phyloP scores from a whole-genome alignment of 2,329 filamentous ascomycete species.

The Pseudocercospora vitis region DNA sequence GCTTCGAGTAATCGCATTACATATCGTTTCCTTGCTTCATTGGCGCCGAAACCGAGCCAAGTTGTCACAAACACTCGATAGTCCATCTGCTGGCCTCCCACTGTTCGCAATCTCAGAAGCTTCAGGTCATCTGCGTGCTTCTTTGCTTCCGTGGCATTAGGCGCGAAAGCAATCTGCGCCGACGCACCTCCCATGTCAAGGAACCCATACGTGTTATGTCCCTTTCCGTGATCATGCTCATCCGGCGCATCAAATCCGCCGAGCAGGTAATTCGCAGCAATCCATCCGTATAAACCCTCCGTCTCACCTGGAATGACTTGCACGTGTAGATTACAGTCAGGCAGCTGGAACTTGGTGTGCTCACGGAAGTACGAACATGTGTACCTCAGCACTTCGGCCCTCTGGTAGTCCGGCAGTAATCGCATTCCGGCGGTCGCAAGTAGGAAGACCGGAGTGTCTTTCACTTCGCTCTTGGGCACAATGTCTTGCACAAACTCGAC shows the following conservation, averaged over 20 bases:
- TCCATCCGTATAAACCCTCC: conserved; percentile 94
- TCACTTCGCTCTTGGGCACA: conserved; percentile 72
- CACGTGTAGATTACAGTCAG: conserved; percentile 86
- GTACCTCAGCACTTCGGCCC: conserved; percentile 68
- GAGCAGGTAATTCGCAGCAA: conserved; percentile 92
- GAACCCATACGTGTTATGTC: conserved; percentile 93
- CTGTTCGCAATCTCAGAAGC: conserved; percentile 75
- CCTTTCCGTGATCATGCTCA: conserved; percentile 76
- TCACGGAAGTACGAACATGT: conserved; percentile 80
- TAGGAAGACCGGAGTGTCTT: conserved; percentile 87
- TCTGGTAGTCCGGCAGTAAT: conserved; percentile 71
- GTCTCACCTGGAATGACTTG: conserved; percentile 96
- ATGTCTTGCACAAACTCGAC: conserved; percentile 77
- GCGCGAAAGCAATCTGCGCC: conserved; percentile 95
- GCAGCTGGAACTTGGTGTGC: conserved; percentile 77
- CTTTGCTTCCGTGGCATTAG: conserved; percentile 83
- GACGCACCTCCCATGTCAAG: conserved; percentile 98
- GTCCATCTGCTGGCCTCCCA: conserved; percentile 75
- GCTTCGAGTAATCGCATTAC: conserved; percentile 72
- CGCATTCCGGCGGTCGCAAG: conserved; percentile 96
- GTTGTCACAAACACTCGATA: conserved; percentile 93
- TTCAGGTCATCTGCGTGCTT: conserved; percentile 90
- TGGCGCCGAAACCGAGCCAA: conserved; percentile 96
- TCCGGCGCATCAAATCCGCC: conserved; percentile 81
- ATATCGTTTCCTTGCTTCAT: conserved; percentile 83